These are phyloP conservation scores for Suaeda aralocaspica DNA, from an alignment of 148 eudicot genomes.

Conservation along the genomic window DNA sequence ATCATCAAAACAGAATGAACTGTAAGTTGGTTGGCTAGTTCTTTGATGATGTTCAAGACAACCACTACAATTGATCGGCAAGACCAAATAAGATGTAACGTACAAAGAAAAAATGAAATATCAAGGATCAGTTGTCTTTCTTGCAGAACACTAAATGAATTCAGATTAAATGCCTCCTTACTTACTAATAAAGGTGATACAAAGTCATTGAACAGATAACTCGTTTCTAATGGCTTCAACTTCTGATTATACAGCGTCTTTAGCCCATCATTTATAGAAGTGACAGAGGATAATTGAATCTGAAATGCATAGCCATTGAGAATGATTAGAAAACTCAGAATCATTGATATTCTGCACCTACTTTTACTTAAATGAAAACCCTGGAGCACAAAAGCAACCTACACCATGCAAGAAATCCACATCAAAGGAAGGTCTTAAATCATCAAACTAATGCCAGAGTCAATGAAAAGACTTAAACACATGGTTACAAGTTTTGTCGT, in stretches of 20 bases:
- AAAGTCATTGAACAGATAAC: conserved; percentile 70
- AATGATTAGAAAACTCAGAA: not conserved
- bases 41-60: not conserved
- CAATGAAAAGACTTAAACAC: no score
- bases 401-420: not conserved
- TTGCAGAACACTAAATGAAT: not conserved
- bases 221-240: conserved; percentile 71
- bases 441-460: no score
- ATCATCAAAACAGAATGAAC: not conserved
- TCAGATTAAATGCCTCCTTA: not conserved
- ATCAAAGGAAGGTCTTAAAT: not conserved
- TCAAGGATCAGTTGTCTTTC: conserved; percentile 5
- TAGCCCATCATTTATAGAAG: conserved; percentile 82
- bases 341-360: not conserved
- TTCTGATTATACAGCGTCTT: conserved; percentile 75
- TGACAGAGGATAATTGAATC: conserved; percentile 34
- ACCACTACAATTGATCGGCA: no score
- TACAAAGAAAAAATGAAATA: not conserved
- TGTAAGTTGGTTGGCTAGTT: not conserved
- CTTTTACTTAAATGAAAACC: not conserved
- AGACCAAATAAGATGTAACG: no score
- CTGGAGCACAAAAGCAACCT: not conserved
- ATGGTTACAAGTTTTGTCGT: not conserved
- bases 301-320: conserved; percentile 14
- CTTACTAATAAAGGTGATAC: conserved; percentile 79